phyloP scores from a whole-genome alignment of 2,329 filamentous ascomycete genomes.

The Trichophyton simii region DNA sequence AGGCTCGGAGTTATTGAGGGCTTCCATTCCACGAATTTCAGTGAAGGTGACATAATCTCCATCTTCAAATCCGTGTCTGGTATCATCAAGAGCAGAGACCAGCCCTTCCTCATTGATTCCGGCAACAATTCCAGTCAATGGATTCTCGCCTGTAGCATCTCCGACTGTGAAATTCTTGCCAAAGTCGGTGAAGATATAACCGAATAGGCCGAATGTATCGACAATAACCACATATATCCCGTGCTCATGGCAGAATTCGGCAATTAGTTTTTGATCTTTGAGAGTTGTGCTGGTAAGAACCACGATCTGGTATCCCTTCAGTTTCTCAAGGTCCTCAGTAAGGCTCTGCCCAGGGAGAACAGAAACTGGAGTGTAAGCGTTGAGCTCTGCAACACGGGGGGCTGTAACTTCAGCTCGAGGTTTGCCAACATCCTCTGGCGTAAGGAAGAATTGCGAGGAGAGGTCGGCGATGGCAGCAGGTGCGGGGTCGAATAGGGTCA shows the following conservation, averaged over 20 bases:
- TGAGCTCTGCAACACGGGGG: conserved; percentile 83
- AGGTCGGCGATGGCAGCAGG: conserved; percentile 76
- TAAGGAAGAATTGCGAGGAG: conserved; percentile 95
- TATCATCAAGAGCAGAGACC: conserved; percentile 88
- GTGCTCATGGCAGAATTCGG: conserved; percentile 88
- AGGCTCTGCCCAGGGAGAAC: conserved; percentile 56
- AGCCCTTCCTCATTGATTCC: conserved; percentile 79
- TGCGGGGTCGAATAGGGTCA: conserved; percentile 82
- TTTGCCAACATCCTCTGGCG: conserved; percentile 77
- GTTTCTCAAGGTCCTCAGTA: conserved; percentile 60
- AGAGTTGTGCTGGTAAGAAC: conserved; percentile 78
- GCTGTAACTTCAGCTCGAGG: conserved; percentile 76
- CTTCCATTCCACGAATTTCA: conserved; percentile 86
- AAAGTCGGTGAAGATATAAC: conserved; percentile 93
- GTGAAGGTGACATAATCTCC: conserved; percentile 93
- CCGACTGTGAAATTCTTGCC: conserved; percentile 84
- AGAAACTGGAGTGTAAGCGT: conserved; percentile 85
- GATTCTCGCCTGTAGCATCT: conserved; percentile 82
- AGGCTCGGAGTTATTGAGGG: conserved; percentile 67
- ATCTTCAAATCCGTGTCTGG: conserved; percentile 86
- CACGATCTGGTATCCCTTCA: conserved; percentile 85
- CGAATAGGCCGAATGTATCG: conserved; percentile 88
- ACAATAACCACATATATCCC: conserved; percentile 80
- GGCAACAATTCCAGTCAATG: conserved; percentile 76
- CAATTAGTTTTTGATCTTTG: conserved; percentile 67